phyloP scores from a whole-genome alignment of 306 rosid genomes.

The Cicer judaicum region DNA sequence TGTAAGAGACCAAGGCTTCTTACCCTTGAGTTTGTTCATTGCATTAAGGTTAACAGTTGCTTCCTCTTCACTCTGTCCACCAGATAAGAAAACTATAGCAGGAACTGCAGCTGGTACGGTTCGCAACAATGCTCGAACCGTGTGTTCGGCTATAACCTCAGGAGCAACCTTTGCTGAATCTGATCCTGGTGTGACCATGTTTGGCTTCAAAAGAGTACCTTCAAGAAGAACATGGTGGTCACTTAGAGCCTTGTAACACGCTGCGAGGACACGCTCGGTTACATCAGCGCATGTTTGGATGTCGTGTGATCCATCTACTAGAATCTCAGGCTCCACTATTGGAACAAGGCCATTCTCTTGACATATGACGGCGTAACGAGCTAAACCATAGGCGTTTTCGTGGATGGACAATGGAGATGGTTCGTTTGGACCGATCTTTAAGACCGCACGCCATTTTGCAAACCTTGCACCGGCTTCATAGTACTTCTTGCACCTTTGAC shows the following conservation, averaged over 20 bases:
- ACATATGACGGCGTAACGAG: constrained; percentile 77
- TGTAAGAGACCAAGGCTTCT: constrained; percentile 86
- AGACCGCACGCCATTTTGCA: constrained; percentile 87
- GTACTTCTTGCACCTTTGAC: constrained; percentile 72
- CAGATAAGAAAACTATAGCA: constrained; percentile 77
- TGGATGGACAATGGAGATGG: constrained; percentile 69
- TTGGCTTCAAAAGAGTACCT: constrained; percentile 87
- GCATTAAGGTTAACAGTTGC: constrained; percentile 79
- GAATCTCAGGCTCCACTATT: constrained; percentile 88
- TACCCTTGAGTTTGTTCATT: constrained; percentile 74
- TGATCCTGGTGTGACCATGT: constrained; percentile 91
- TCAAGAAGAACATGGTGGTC: constrained; percentile 82
- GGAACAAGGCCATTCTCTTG: constrained; percentile 89
- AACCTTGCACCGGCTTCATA: constrained; percentile 84
- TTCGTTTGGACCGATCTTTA: constrained; percentile 75
- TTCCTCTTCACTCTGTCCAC: constrained; percentile 96
- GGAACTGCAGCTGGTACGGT: constrained; percentile 84
- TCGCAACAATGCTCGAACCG: constrained; percentile 68
- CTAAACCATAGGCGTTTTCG: constrained; percentile 78
- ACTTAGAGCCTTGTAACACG: constrained; percentile 76
- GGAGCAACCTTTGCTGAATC: constrained; percentile 62
- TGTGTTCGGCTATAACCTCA: constrained; percentile 72
- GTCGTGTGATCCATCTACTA: constrained; percentile 77
- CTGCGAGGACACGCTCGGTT: constrained; percentile 80
- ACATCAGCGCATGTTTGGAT: constrained; percentile 75